phyloP scores from a whole-genome alignment of 768 basidiomycete species.

The Candolleomyces aberdarensis region DNA sequence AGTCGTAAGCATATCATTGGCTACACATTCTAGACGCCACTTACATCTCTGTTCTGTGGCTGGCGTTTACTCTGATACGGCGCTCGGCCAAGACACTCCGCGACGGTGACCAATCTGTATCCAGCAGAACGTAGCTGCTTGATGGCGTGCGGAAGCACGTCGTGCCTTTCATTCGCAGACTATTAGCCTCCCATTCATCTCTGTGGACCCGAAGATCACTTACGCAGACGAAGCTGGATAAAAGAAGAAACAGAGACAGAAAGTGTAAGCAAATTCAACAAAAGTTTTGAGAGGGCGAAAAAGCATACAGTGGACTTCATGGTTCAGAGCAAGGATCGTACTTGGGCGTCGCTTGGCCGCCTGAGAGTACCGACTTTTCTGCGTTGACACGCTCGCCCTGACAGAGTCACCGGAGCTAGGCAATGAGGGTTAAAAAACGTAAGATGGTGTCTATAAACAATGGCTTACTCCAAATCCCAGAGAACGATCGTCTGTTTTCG shows the following conservation, averaged over 20 bases:
- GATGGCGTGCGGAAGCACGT: slow-evolving; percentile 21
- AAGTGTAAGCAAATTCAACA: background rate
- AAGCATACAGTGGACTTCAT: slow-evolving; percentile 10
- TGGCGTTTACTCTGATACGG: slow-evolving; percentile 25
- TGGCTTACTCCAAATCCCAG: slow-evolving; percentile 15
- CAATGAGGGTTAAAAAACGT: background rate
- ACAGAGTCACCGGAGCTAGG: slow-evolving; percentile 14
- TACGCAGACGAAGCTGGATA: slow-evolving; percentile 1
- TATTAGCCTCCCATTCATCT: background rate
- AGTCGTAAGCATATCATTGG: background rate
- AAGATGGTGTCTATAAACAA: background rate
- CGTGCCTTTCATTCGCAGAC: slow-evolving; percentile 1
- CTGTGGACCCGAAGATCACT: background rate
- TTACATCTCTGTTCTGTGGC: slow-evolving; percentile 13
- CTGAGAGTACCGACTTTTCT: slow-evolving; percentile 11
- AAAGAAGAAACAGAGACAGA: background rate
- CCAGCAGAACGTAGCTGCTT: slow-evolving; percentile 23
- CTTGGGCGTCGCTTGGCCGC: background rate
- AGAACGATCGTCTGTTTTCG: slow-evolving; percentile 8
- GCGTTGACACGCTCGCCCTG: slow-evolving; percentile 6
- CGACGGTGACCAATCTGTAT: slow-evolving; percentile 37
- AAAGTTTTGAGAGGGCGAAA: background rate
- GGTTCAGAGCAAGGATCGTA: slow-evolving; percentile 11
- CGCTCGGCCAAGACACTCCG: slow-evolving; percentile 32
- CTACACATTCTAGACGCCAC: background rate